phyloP scores from a whole-genome alignment of 306 rosid species.

The Vicia faba region DNA sequence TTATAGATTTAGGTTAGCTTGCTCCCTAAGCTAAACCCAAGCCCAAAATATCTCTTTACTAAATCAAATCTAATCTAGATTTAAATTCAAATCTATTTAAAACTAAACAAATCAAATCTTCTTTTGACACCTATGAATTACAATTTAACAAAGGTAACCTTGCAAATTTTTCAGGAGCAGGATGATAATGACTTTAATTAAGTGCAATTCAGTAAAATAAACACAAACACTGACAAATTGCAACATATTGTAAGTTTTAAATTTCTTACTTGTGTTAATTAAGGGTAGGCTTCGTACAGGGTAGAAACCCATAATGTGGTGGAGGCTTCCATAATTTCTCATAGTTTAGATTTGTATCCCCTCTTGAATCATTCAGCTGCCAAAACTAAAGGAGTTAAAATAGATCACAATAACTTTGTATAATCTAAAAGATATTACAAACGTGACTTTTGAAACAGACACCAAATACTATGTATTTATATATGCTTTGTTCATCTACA shows the following conservation, averaged over 20 bases:
- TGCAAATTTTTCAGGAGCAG: slow-evolving; percentile 65
- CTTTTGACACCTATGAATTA: too few relatives aligned
- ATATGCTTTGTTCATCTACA: too few relatives aligned
- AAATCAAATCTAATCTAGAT: too few relatives aligned
- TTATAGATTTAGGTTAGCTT: too few relatives aligned
- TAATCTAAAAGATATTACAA: not conserved
- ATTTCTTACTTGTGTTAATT: slow-evolving; percentile 66
- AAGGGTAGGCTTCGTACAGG: slow-evolving; percentile 65
- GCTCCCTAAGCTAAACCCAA: too few relatives aligned
- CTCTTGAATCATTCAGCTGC: slow-evolving; percentile 56
- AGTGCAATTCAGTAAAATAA: not conserved
- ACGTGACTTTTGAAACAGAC: too few relatives aligned
- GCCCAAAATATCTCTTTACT: too few relatives aligned
- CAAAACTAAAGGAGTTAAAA: slow-evolving; percentile 53
- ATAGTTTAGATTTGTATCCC: slow-evolving; percentile 36
- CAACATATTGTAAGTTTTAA: not conserved
- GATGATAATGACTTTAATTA: slow-evolving; percentile 34
- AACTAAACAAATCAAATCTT: too few relatives aligned
- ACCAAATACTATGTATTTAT: too few relatives aligned
- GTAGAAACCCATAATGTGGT: slow-evolving; percentile 61
- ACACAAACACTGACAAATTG: slow-evolving; percentile 8
- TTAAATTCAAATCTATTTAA: too few relatives aligned
- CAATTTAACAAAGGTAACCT: slow-evolving; percentile 89
- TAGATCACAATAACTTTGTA: slow-evolving; percentile 48
- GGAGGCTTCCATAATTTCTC: slow-evolving; percentile 93